These are phyloP conservation scores for Pisolithus sp. DNA, from an alignment of 768 basidiomycete genomes.

Conservation along the genomic window DNA sequence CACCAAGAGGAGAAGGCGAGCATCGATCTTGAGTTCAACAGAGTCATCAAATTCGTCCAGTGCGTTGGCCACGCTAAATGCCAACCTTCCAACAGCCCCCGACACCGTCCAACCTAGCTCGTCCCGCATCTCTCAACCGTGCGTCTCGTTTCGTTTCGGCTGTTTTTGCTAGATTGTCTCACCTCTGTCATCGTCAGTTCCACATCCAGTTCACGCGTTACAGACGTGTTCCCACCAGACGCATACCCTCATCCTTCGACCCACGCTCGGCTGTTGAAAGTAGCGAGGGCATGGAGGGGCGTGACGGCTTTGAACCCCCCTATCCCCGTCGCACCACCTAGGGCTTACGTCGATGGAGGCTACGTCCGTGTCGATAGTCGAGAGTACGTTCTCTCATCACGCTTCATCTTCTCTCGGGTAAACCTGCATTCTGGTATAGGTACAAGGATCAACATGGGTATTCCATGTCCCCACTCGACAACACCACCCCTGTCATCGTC, in stretches of 20 bases:
- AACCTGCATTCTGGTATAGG: constrained; percentile 7
- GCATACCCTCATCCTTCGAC: constrained; percentile 29
- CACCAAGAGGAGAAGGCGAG: constrained; percentile 33
- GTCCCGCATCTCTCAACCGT: constrained; percentile 8
- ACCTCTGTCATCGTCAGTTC: constrained; percentile 8
- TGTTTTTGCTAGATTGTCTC: not conserved
- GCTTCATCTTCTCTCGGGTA: constrained; percentile 8
- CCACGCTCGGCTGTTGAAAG: constrained; percentile 46
- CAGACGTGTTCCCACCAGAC: constrained; percentile 36
- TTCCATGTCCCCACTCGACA: constrained; percentile 24
- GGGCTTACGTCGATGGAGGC: constrained; percentile 14
- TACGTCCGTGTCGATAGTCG: constrained; percentile 20
- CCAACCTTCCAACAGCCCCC: constrained; percentile 10
- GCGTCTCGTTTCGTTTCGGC: constrained; percentile 4
- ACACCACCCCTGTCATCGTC: constrained; percentile 30
- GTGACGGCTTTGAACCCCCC: constrained; percentile 47
- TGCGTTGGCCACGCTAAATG: constrained; percentile 11
- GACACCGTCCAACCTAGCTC: constrained; percentile 4
- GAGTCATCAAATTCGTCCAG: constrained; percentile 1
- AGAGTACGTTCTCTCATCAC: constrained; percentile 18
- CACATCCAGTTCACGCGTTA: constrained; percentile 19
- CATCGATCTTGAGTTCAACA: constrained; percentile 29
- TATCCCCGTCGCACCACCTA: constrained; percentile 17
- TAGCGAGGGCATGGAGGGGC: constrained; percentile 62
- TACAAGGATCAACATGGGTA: constrained; percentile 23